phyloP scores from a whole-genome alignment of 169 alveolate species.

The Eimeria maxima region DNA sequence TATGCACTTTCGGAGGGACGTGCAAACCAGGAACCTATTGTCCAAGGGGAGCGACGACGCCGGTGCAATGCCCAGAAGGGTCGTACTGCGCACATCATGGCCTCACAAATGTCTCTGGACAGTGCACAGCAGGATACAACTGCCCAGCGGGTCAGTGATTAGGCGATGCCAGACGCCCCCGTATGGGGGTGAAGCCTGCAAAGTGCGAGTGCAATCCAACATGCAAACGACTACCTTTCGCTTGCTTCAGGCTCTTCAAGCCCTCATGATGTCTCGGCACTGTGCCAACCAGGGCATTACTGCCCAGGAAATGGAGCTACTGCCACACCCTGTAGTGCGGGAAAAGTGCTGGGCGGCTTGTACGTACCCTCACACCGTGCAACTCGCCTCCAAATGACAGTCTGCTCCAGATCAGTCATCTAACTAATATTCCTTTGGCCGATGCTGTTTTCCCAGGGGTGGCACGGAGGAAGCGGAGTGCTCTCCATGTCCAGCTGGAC shows the following conservation, averaged over 20 bases:
- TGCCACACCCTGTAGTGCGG: slow-evolving; percentile 3
- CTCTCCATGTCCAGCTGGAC: slow-evolving; percentile 69
- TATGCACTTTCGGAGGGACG: slow-evolving; percentile 51
- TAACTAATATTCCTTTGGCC: background rate
- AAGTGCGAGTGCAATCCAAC: background rate
- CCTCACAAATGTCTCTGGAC: slow-evolving; percentile 51
- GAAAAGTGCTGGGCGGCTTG: slow-evolving; percentile 52
- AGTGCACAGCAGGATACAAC: slow-evolving; percentile 71
- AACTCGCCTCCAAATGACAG: background rate
- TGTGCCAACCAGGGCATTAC: slow-evolving; percentile 68
- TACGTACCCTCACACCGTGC: background rate
- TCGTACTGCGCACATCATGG: slow-evolving; percentile 70
- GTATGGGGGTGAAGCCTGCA: background rate
- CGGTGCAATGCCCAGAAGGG: slow-evolving; percentile 72
- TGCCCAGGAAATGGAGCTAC: slow-evolving; percentile 13
- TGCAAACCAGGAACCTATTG: slow-evolving; percentile 88
- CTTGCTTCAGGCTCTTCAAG: slow-evolving; percentile 43
- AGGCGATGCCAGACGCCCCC: background rate
- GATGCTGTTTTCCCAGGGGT: slow-evolving; percentile 31
- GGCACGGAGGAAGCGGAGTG: slow-evolving; percentile 27
- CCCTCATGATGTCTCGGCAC: slow-evolving; percentile 50
- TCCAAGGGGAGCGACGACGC: slow-evolving; percentile 85
- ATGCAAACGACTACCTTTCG: background rate
- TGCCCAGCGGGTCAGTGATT: slow-evolving; percentile 61
- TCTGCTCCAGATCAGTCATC: background rate